Evolutionary conservation across 2,329 filamentous ascomycete species (phyloP), one percentile per base, ranked within the genome.

Genomic region (Colletotrichum camelliae): DNA sequence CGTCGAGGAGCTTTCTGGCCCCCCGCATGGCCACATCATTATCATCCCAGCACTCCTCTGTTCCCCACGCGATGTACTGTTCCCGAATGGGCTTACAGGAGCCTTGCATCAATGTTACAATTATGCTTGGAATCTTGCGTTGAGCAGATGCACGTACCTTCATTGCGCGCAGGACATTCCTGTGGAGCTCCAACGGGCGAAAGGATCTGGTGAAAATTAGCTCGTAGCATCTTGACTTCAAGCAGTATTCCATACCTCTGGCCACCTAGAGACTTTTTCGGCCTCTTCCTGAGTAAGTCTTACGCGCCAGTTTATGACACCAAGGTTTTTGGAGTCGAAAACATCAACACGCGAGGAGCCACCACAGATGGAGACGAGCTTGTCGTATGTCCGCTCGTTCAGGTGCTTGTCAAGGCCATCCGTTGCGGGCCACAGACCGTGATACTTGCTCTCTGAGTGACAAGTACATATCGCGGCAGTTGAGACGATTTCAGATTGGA

Each of bases 21-120:
- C 18, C 43, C 3, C 43, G 43, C 43, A 12, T 48, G n/a, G 43
- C 43, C 3, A 48, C 43, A 13, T 48, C n/a, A 48, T 48, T 1
- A 4, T 48, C 4, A 48, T 48, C 12, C 43, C 43, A 48, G 4
- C 43, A 48, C 3, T 48, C n/a, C 4, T 48, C n/a, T 48, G 43
- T 21, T 48, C 43, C 43, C 43, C 43, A 48, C 2, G 4, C 43
- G 43, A 48, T 48, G 43, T 21, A 13, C 5, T 13, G 0, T 48
- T 48, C 3, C 0, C n/a, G 1, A 2, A 0, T 2, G 1, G 43
- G 43, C 3, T 7, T 21, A 0, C n/a, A 48, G 21, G n/a, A 48
- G 43, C n/a, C 43, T 48, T 13, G 3, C 43, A 48, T 1, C 43
- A 7, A 48, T 2, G 43, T 48, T 48, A 21, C 0, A 7, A 48